Evolutionary conservation across 495 filamentous ascomycete species (phyloP), one percentile per base, ranked within the genome.

Genomic region (Xylona heveae): DNA sequence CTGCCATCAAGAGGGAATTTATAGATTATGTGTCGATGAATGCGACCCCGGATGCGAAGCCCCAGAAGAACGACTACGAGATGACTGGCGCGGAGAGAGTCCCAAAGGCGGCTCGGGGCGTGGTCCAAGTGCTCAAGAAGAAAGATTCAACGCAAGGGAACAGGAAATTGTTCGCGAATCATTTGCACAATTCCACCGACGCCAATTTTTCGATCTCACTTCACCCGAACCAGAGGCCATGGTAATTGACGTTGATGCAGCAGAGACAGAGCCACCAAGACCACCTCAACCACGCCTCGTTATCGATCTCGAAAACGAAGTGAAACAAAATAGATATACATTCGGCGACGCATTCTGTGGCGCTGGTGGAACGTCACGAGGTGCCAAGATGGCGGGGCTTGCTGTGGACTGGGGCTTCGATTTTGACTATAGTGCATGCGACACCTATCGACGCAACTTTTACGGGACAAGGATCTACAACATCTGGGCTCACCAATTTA

Each of bases 341-440:
- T 70, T 77, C 19, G 71, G 64, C 0, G 79, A 88, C 42, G 60
- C 57, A 1, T 84, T 83, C 40, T 78, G 74, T 33, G 81, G 82
- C 3, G 76, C 64, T 20, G 82, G 82, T 1, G 81, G 82, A 2
- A 62, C 71, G 2, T 79, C 78, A 0, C 58, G 66, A 19, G 81
- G 78, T 1, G 80, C 79, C 0, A 34, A 48, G 12, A 47, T 55
- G 18, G 74, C 78, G 0, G 76, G 76, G 0, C 39, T 82, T 1
- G 38, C 55, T 0, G 38, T 78, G 2, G 50, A 53, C 13, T 72
- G 71, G 51, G 69, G 61, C 0, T 62, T 83, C 5, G 82, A 92
- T 38, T 48, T 61, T 7, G 61, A 66, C 23, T 1, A 30, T 0
- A 32, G 55, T 3, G 77, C 80, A 0, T 62, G 59, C 10, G 35